Evolutionary conservation across 257 asterid species (phyloP).

Genomic region (Hygrophila difformis): DNA sequence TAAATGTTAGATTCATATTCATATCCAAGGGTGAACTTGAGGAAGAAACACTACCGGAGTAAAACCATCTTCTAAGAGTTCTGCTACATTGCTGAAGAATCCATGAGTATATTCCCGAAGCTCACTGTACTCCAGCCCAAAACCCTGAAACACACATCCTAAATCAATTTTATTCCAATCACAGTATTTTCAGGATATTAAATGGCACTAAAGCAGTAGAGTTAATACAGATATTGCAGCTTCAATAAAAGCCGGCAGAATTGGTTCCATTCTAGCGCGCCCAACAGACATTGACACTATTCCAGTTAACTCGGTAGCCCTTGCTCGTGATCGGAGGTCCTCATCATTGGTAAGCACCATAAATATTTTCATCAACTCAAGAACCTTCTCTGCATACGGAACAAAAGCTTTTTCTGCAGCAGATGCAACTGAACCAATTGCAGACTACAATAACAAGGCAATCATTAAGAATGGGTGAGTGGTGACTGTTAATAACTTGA

Average conservation of each 20-base stretch:
- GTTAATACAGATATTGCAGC: conserved; percentile 81
- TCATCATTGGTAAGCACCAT: conserved; percentile 95
- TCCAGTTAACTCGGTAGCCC: conserved; percentile 98
- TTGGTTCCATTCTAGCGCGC: conserved; percentile 74
- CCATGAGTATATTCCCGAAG: conserved; percentile 99
- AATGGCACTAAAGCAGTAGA: conserved; percentile 12
- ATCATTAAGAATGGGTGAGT: conserved; percentile 17
- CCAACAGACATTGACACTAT: conserved; percentile 97
- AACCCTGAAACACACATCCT: conserved; percentile 56
- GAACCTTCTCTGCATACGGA: conserved; percentile 91
- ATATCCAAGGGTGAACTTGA: conserved; percentile 10
- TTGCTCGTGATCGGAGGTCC: conserved; percentile 93
- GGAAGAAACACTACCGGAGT: conserved; percentile 49
- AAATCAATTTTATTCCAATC: conserved; percentile 15
- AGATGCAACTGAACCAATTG: conserved; percentile 97
- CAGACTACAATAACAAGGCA: conserved; percentile 57
- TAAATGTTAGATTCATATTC: conserved; percentile 14
- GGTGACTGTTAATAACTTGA: conserved; percentile 4
- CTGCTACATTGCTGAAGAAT: conserved; percentile 90
- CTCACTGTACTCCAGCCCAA: conserved; percentile 83
- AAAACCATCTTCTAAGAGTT: conserved; percentile 84
- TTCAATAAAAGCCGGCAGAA: conserved; percentile 82
- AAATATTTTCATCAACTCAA: conserved; percentile 86
- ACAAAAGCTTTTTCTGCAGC: conserved; percentile 94
- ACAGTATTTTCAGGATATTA: conserved; percentile 11